Conservation (phyloP, 2,329 filamentous ascomycete genomes). For the Scytalidium sp. region DNA sequence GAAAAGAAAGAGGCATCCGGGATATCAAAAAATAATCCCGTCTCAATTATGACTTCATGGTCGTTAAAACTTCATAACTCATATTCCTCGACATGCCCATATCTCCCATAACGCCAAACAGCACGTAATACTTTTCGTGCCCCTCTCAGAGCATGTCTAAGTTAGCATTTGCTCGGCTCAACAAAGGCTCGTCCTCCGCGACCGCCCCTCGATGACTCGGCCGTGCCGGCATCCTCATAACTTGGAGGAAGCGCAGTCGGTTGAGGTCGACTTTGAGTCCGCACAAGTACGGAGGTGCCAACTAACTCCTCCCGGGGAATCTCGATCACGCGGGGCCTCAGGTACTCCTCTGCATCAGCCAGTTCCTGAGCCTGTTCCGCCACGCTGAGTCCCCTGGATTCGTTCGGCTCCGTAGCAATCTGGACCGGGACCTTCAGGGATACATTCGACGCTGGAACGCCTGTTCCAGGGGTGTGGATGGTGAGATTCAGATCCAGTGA, state of each 20-base stretch:
- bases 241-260: slow-evolving; percentile 21
- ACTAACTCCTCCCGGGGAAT: slow-evolving; percentile 18
- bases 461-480: slow-evolving; percentile 45
- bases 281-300: slow-evolving; percentile 20
- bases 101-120: not conserved
- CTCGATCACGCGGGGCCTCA: slow-evolving; percentile 25
- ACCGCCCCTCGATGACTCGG: slow-evolving; percentile 3
- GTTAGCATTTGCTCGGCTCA: slow-evolving; percentile 14
- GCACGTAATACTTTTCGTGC: not conserved
- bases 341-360: slow-evolving; percentile 21
- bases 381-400: slow-evolving; percentile 8
- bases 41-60: too few species aligned
- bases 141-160: not conserved
- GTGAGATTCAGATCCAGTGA: slow-evolving; percentile 56
- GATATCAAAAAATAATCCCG: too few species aligned
- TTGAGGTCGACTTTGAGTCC: not conserved
- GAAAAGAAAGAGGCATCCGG: too few species aligned
- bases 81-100: not conserved
- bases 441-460: slow-evolving; percentile 31
- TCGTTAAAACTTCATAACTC: not conserved
- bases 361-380: slow-evolving; percentile 23
- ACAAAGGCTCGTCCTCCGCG: slow-evolving; percentile 5
- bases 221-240: slow-evolving; percentile 21
- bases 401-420: slow-evolving; percentile 22
- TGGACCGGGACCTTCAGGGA: slow-evolving; percentile 25